Base-by-base conservation (phyloP, 2,329 filamentous ascomycete species). In the Ophiostoma piceae region DNA sequence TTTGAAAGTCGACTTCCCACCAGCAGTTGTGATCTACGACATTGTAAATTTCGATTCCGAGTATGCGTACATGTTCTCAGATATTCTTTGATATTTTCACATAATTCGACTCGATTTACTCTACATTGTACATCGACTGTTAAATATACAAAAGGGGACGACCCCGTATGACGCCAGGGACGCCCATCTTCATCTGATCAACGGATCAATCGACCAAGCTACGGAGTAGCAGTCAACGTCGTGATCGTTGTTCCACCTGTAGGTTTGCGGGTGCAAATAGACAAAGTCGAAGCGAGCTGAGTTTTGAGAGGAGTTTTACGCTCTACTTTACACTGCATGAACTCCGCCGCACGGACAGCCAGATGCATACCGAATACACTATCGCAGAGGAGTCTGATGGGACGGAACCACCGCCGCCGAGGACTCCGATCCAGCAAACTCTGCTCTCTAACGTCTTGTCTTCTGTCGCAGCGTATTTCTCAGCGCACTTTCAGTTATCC, bases 251-350 rank as follows among this genome's bases (percentile, higher is more conserved):
- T 57, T 57, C 51, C 22, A 57, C 51, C n/a, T 57, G 51, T 16
- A 26, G 1, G 22, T 29, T 11, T 57, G 16, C 22, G 8, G n/a
- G 51, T 3, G 51, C 3, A 57, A 26, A 57, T 57, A 57, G 51
- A 57, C 51, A 57, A 26, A 57, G 51, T 29, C 51, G 12, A 57
- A 54, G 47, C 51, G 11, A 57, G 51, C 51, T 57, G 51, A 57
- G 7, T 14, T 22, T 11, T 6, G 8, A 8, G 8, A 8, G 35
- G 8, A 8, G 1, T 41, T 14, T 14, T 41, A 41, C 39, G 9
- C 9, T 41, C 39, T 41, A 14, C 39, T 35, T 35, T 14, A 57
- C 16, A 8, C 51, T 22, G n/a, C 51, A 26, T 57, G 51, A 57
- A 26, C 51, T 57, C 51, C n/a, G 51, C 51, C n/a, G 51, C 51